Evolutionary conservation across 495 filamentous ascomycete species (phyloP).

Genomic region (Penicillium robsamsonii): DNA sequence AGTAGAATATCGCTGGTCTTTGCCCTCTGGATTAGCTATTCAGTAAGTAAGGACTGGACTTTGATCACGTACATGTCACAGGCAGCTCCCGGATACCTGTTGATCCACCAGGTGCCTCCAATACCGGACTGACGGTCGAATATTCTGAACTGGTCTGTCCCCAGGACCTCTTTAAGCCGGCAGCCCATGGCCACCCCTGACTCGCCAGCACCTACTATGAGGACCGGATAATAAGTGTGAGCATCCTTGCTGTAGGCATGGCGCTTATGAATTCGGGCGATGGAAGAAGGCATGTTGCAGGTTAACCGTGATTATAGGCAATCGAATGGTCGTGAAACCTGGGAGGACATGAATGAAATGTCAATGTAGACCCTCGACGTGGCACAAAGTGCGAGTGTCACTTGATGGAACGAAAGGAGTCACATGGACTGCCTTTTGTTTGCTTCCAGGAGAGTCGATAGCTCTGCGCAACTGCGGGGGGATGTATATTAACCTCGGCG

Average conservation of each 20-base stretch:
- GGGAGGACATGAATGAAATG: background rate
- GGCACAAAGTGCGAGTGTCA: background rate
- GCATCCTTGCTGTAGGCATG: slow-evolving; percentile 48
- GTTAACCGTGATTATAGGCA: background rate
- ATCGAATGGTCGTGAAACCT: background rate
- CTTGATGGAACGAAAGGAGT: background rate
- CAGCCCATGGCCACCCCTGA: slow-evolving; percentile 67
- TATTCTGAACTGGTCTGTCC: slow-evolving; percentile 61
- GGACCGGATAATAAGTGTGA: slow-evolving; percentile 56
- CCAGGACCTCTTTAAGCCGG: slow-evolving; percentile 55
- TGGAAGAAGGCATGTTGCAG: slow-evolving; percentile 15
- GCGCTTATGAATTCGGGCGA: slow-evolving; percentile 43
- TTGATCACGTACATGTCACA: slow-evolving; percentile 41
- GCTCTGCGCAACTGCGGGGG: background rate
- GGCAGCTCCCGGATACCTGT: slow-evolving; percentile 63
- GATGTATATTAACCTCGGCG: background rate
- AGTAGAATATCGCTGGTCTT: slow-evolving; percentile 59
- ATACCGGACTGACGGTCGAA: slow-evolving; percentile 61
- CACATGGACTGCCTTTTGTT: background rate
- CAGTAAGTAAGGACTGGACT: background rate
- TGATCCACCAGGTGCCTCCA: slow-evolving; percentile 69
- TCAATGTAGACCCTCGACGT: background rate
- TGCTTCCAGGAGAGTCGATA: background rate
- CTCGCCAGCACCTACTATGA: slow-evolving; percentile 61
- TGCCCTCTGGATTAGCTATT: slow-evolving; percentile 7